Evolutionary conservation across 2,329 filamentous ascomycete genomes (phyloP), one percentile per base, ranked within the genome.

Genomic region (Fusarium denticulatum): DNA sequence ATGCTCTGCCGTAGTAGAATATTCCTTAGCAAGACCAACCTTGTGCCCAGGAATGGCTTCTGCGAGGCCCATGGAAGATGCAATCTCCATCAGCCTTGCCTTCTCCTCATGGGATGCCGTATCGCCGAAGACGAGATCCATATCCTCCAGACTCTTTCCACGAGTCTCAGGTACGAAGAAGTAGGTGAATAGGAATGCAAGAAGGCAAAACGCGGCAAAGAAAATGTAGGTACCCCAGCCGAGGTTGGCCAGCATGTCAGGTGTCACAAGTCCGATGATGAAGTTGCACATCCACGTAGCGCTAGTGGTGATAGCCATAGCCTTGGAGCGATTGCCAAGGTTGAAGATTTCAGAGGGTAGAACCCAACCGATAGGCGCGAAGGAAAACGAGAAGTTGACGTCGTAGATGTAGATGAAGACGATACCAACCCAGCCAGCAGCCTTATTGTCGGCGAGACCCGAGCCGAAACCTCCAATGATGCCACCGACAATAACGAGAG

Each of bases 391-490:
- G 77, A 92, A 92, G 71, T 90, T 84, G 73, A 91, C 85, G 76
- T 91, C 88, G 65, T 92, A 85, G 22, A 92, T 84, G 78, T 91
- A 92, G 56, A 87, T 89, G 75, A 92, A 91, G 26, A 88, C 88
- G 71, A 92, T 92, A 70, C 92, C 88, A 5, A 86, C 86, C 63
- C 83, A 87, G n/a, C 82, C 82, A 0, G 88, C 85, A 5, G 81
- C 79, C 22, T 81, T 76, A 46, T 84, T 71, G 3, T 80, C 75
- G 3, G 83, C 82, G 1, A 84, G 79, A 14, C 70, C 62, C 12
- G 76, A 63, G 43, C 85, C 86, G 64, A 85, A 85, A 5, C 79
- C 82, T 12, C 84, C 86, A 70, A 89, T 83, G 28, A 88, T 81
- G 9, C 82, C 85, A 26, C 86, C 88, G 20, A 88, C 87, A 26